Evolutionary conservation across 257 asterid species (phyloP).

Genomic region (Nicotiana tabacum): DNA sequence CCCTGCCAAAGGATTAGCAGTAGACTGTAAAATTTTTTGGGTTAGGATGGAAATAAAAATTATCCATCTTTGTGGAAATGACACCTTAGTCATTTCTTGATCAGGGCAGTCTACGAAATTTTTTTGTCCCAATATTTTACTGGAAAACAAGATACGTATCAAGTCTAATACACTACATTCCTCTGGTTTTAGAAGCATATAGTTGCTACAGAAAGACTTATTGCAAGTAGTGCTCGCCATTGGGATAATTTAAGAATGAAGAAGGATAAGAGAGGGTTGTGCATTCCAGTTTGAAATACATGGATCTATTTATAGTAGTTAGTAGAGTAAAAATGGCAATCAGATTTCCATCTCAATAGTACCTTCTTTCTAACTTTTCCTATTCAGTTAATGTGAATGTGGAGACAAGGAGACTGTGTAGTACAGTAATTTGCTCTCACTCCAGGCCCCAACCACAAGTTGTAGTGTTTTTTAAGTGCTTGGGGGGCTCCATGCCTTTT

Average conservation of each 20-base stretch:
- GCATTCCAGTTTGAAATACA: neutral
- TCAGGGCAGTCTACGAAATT: constrained; percentile 9
- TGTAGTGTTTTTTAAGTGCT: no score
- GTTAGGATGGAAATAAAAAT: constrained; percentile 14
- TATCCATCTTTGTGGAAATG: constrained; percentile 13
- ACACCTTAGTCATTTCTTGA: neutral
- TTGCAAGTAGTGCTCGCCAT: neutral
- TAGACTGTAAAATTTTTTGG: constrained; percentile 9
- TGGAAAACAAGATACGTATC: neutral
- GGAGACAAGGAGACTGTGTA: neutral
- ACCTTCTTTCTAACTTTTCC: neutral
- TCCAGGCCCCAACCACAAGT: neutral
- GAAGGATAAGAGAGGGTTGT: neutral
- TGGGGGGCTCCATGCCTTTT: neutral
- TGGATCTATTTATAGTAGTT: neutral
- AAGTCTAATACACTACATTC: constrained; percentile 4
- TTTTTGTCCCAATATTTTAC: neutral
- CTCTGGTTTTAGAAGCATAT: constrained; percentile 9
- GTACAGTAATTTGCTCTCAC: neutral
- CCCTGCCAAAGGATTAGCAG: constrained; percentile 31
- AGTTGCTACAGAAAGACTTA: neutral
- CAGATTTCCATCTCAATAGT: neutral
- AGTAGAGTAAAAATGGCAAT: neutral
- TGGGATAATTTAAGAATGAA: neutral
- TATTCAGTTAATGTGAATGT: neutral